Conservation (phyloP, 2,329 filamentous ascomycete species). For the Scolecobasidium constrictum region DNA sequence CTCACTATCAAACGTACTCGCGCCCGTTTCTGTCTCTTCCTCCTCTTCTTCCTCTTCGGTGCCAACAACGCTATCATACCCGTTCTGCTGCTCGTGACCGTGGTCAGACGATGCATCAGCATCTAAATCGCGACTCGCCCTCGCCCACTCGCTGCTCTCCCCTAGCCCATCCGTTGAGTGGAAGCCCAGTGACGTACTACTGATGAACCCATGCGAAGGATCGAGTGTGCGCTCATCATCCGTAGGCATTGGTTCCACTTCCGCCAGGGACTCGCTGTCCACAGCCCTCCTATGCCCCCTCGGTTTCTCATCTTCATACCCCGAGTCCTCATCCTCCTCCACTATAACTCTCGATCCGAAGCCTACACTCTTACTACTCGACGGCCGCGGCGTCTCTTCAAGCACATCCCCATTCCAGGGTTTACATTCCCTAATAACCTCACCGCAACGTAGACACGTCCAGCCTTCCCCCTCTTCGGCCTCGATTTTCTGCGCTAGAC, state of each 20-base stretch:
- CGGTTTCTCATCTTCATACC: conserved; percentile 2
- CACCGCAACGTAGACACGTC: conserved; percentile 81
- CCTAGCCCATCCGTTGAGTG: conserved; percentile 1
- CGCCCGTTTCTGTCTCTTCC: conserved; percentile 9
- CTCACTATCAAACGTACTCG: conserved; percentile 4
- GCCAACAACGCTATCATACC: conserved; percentile 2
- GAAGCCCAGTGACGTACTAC: not conserved
- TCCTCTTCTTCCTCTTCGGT: conserved; percentile 9
- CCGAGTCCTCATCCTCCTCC: conserved; percentile 1
- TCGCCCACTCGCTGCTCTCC: conserved; percentile 9
- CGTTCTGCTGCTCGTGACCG: not conserved
- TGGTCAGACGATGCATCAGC: too few species aligned
- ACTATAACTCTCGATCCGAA: conserved; percentile 6
- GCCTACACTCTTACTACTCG: conserved; percentile 14
- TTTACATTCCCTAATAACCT: conserved; percentile 70
- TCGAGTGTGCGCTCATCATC: not conserved
- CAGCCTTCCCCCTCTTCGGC: conserved; percentile 91
- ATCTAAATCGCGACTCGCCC: conserved; percentile 4
- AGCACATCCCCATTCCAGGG: conserved; percentile 90
- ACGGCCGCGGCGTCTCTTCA: conserved; percentile 30
- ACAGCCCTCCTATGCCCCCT: not conserved
- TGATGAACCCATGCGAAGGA: not conserved
- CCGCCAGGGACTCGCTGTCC: not conserved
- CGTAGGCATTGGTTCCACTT: conserved; percentile 1
- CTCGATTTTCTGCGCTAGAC: conserved; percentile 80